Evolutionary conservation across 2,329 filamentous ascomycete genomes (phyloP).

Genomic region (Cladophialophora yegresii): DNA sequence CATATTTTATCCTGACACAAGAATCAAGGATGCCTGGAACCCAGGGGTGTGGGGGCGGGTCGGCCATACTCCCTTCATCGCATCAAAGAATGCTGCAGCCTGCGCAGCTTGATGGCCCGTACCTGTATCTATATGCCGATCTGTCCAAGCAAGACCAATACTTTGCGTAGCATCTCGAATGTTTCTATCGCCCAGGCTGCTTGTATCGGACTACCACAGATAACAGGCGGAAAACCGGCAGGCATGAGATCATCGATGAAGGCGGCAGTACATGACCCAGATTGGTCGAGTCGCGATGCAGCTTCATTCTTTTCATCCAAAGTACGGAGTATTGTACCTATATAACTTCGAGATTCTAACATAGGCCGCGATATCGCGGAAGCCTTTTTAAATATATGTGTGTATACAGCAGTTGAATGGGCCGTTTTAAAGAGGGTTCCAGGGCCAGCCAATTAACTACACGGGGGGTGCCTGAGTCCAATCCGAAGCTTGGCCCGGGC

Average conservation of each 20-base stretch:
- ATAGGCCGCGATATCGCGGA: not conserved
- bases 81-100: conserved; percentile 3
- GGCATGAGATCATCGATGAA: not conserved
- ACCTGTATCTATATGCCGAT: not conserved
- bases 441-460: too few relatives aligned
- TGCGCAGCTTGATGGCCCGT: not conserved
- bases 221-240: not conserved
- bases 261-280: not conserved
- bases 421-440: too few relatives aligned
- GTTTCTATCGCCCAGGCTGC: not conserved
- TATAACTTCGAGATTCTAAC: too few relatives aligned
- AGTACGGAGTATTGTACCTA: too few relatives aligned
- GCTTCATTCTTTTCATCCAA: not conserved
- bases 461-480: too few relatives aligned
- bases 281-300: not conserved
- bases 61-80: not conserved
- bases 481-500: too few relatives aligned
- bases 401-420: not conserved
- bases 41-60: not conserved
- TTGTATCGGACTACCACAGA: not conserved
- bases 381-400: too few relatives aligned
- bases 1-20: not conserved
- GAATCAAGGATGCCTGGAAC: conserved; percentile 5
- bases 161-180: not conserved
- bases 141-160: not conserved